Evolutionary conservation across 1,284 basidiomycete genomes (phyloP), one percentile per base, ranked within the genome.

Genomic region (Naganishia albida): DNA sequence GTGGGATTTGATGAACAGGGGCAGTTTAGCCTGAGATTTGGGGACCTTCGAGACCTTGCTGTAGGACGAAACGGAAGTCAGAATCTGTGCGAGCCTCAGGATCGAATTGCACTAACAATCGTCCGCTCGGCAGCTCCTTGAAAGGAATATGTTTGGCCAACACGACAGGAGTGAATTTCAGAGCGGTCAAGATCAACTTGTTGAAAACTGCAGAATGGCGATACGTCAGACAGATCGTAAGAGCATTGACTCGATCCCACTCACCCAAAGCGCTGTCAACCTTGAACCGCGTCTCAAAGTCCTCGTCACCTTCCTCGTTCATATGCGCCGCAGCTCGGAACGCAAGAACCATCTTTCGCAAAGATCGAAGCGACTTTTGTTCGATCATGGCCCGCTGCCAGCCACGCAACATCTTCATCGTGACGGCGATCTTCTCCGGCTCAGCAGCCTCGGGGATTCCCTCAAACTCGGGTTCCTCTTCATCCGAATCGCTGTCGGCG

Each of bases 301-400:
- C 74, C 10, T 85, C 81, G 67, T 87, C 85, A 53, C 86, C 83
- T n/a, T 93, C 90, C 70, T 92, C 90, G 72, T 93, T 91, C 86
- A 91, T 89, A 74, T 91, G 86, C 0, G 85, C 90, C 1, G 92
- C 93, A 1, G 91, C 87, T 64, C 92, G 85, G 83, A 96, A 96
- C 0, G 92, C 93, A 44, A 93, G 83, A 43, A 97, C 81, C 6
- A 96, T 83, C 73, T 90, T 92, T 67, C 92, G 83, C 48, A 99
- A 80, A 0, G 92, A 88, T 67, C 90, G 85, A 63, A 98, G 77
- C 1, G 95, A 98, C 57, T 87, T 86, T 78, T 91, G 87, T 88
- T 94, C 86, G 25, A 99, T 82, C 65, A 98, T 82, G n/a, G 86
- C 86, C 76, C 89, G 90, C 76, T 97, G 93, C 95, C 95, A 98